phyloP scores from a whole-genome alignment of 352 stramenopile species.

The Pythium periplocum region DNA sequence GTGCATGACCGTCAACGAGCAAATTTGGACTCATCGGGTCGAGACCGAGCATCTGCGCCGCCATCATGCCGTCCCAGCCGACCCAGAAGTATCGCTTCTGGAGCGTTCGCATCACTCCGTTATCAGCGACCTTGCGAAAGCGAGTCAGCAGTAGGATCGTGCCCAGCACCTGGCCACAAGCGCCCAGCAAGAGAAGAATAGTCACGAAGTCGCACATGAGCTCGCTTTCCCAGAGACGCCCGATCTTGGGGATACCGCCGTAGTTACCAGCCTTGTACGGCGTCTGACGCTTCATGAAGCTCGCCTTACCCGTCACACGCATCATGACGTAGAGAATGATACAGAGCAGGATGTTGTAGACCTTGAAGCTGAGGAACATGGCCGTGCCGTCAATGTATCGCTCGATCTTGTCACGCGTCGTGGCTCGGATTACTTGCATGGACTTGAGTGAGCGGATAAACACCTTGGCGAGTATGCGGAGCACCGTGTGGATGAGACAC shows the following conservation, averaged over 20 bases:
- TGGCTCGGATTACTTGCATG: slow-evolving; percentile 25
- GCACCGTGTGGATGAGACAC: slow-evolving; percentile 37
- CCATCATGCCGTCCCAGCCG: slow-evolving; percentile 38
- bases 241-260: slow-evolving; percentile 28
- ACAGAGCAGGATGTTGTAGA: slow-evolving; percentile 48
- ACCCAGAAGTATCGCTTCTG: slow-evolving; percentile 43
- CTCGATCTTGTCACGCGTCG: slow-evolving; percentile 28
- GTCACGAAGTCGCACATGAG: slow-evolving; percentile 48
- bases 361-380: slow-evolving; percentile 53
- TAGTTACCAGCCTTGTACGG: slow-evolving; percentile 32
- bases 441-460: slow-evolving; percentile 21
- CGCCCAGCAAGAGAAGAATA: slow-evolving; percentile 28
- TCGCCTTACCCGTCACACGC: slow-evolving; percentile 21
- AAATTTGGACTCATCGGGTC: slow-evolving; percentile 29
- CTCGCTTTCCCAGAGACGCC: slow-evolving; percentile 43
- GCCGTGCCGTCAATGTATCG: slow-evolving; percentile 44
- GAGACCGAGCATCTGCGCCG: slow-evolving; percentile 33
- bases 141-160: slow-evolving; percentile 29
- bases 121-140: slow-evolving; percentile 36
- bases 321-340: slow-evolving; percentile 38
- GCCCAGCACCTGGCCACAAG: slow-evolving; percentile 20
- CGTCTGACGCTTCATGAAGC: slow-evolving; percentile 36
- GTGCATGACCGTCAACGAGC: slow-evolving; percentile 15
- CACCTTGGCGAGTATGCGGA: slow-evolving; percentile 27
- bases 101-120: slow-evolving; percentile 36